phyloP scores from a whole-genome alignment of 805 yeast species.

The Candida krabiensis region DNA sequence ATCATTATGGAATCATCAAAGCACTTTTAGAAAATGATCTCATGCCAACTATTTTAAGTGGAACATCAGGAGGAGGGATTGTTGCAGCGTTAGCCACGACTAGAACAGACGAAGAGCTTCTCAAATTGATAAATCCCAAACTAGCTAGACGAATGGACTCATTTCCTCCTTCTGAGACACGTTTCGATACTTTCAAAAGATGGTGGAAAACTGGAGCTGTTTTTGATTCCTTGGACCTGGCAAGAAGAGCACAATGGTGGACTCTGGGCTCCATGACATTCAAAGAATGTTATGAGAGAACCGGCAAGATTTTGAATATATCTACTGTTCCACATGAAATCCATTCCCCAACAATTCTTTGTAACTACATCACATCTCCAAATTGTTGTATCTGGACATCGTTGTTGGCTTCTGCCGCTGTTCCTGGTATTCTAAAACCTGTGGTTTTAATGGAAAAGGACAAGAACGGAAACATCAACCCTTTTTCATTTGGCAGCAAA shows the following conservation, averaged over 20 bases:
- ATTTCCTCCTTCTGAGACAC: conserved; percentile 65
- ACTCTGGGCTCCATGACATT: conserved; percentile 73
- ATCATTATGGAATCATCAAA: conserved; percentile 74
- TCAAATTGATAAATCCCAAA: conserved; percentile 54
- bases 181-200: conserved; percentile 59
- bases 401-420: conserved; percentile 75
- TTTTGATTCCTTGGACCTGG: conserved; percentile 76
- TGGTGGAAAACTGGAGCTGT: conserved; percentile 78
- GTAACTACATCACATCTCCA: conserved; percentile 77
- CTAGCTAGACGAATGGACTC: conserved; percentile 61
- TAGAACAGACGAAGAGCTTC: conserved; percentile 65
- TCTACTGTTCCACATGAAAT: conserved; percentile 83
- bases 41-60: conserved; percentile 68
- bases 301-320: conserved; percentile 70
- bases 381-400: conserved; percentile 82
- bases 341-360: conserved; percentile 75
- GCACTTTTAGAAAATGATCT: conserved; percentile 67
- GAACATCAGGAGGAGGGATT: conserved; percentile 81
- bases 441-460: conserved; percentile 70
- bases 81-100: conserved; percentile 74
- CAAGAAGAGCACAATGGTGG: conserved; percentile 64
- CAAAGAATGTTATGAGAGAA: conserved; percentile 63
- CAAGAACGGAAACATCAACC: conserved; percentile 42
- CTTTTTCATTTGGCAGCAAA: conserved; percentile 71
- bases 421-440: conserved; percentile 79